Base-by-base conservation (phyloP, 495 filamentous ascomycete genomes). In the Penicillium atrosanguineum region DNA sequence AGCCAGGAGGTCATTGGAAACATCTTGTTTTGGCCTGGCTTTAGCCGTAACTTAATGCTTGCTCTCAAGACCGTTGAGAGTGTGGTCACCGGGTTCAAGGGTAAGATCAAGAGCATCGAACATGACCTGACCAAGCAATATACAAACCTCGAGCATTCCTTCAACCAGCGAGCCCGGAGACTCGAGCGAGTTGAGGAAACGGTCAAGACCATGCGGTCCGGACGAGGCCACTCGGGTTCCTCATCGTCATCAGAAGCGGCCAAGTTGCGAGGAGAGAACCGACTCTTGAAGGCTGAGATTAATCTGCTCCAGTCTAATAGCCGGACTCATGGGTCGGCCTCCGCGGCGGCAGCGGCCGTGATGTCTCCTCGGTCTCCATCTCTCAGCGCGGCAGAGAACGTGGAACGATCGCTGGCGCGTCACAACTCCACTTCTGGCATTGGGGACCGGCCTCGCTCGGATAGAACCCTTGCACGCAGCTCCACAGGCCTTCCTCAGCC, bases 41-140 rank as follows among this genome's bases (percentile, higher is more conserved):
- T 97, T 71, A 87, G 83, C 69, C 89, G 92, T 64, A 97, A 96
- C 62, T 79, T 97, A 21, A 68, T 95, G 42, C 80, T 85, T 6
- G 93, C 92, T 7, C 81, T 96, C 54, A 96, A 96, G 73, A 90
- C 83, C 2, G 82, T 98, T 48, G 94, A 97, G 71, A 76, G 77
- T 26, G 83, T 95, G 53, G 75, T 98, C 42, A 78, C 83, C n/a
- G 80, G 81, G 31, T 96, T 96, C 79, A 88, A 89, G 62, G 73
- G 75, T 40, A 86, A 89, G 52, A 87, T 95, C 66, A 88, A 87
- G 58, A 72, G 73, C n/a, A 83, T 96, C 36, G 95, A 98, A 60
- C 85, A 88, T 47, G 89, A 95, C 44, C 75, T 98, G 14, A 89
- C 84, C 81, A 88, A 89, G 59, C 90, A 97, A 57, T 97, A 96